Evolutionary conservation across 176 grass and related monocot species (phyloP).

Genomic region (Poa annua): DNA sequence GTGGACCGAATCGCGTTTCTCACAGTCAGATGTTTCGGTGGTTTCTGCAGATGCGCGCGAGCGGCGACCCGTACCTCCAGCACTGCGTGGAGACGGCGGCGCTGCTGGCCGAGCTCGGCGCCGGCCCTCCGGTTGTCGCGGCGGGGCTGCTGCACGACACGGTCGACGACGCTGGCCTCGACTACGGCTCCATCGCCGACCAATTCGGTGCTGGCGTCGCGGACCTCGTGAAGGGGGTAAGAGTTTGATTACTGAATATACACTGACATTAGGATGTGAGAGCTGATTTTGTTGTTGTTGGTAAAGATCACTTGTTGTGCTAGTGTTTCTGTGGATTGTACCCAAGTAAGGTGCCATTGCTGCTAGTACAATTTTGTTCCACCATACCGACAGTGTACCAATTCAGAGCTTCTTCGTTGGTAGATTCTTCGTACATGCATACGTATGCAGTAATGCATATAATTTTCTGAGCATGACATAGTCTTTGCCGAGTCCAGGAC

Average conservation of each 20-base stretch:
- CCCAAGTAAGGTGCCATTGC: background rate
- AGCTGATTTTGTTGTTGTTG: background rate
- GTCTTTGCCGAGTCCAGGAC: background rate
- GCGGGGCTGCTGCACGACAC: slow-evolving; percentile 89
- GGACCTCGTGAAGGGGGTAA: slow-evolving; percentile 88
- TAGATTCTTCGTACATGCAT: background rate
- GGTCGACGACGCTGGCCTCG: slow-evolving; percentile 68
- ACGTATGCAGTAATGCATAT: background rate
- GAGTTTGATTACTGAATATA: background rate
- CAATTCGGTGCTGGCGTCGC: slow-evolving; percentile 70
- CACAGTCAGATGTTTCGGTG: slow-evolving; percentile 9
- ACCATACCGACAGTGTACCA: background rate
- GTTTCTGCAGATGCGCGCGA: slow-evolving; percentile 54
- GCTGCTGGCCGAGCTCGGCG: slow-evolving; percentile 72
- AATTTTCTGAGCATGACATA: slow-evolving; percentile 13
- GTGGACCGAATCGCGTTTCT: slow-evolving; percentile 14
- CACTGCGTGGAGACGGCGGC: slow-evolving; percentile 82
- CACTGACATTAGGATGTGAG: slow-evolving; percentile 22
- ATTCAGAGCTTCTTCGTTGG: background rate
- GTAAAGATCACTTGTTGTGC: background rate
- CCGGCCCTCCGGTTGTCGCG: slow-evolving; percentile 54
- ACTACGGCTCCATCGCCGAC: slow-evolving; percentile 59
- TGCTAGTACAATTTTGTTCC: background rate
- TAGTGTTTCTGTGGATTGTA: slow-evolving; percentile 5
- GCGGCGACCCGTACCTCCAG: slow-evolving; percentile 71